phyloP scores from a whole-genome alignment of 164 flowering plant genomes.

The Piper longum region DNA sequence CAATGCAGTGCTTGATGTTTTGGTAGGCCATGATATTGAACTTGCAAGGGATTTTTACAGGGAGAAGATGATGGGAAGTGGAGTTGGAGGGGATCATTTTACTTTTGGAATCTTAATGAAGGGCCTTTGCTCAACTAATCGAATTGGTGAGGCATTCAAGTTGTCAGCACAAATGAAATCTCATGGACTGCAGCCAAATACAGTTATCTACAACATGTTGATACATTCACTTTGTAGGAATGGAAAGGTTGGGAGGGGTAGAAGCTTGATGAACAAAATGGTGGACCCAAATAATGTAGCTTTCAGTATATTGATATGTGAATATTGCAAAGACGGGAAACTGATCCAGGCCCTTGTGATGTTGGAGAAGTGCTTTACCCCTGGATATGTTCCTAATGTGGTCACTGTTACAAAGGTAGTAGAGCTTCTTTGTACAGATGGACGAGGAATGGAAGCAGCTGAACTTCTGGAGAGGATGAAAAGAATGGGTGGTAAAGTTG shows the following conservation, averaged over 20 bases:
- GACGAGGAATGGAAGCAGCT: slow-evolving; percentile 51
- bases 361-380: slow-evolving; percentile 52
- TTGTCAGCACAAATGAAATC: slow-evolving; percentile 56
- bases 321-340: slow-evolving; percentile 50
- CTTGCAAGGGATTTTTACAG: slow-evolving; percentile 71
- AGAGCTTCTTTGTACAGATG: slow-evolving; percentile 43
- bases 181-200: slow-evolving; percentile 31
- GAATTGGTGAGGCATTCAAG: slow-evolving; percentile 72
- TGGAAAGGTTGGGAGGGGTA: slow-evolving; percentile 74
- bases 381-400: slow-evolving; percentile 52
- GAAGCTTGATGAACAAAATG: slow-evolving; percentile 78
- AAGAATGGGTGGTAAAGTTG: slow-evolving; percentile 38
- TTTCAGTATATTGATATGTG: slow-evolving; percentile 58
- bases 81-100: slow-evolving; percentile 61
- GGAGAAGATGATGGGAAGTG: slow-evolving; percentile 59
- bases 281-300: slow-evolving; percentile 55
- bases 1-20: slow-evolving; percentile 69
- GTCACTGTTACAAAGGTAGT: slow-evolving; percentile 58
- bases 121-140: slow-evolving; percentile 76
- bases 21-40: slow-evolving; percentile 78
- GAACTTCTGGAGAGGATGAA: slow-evolving; percentile 61
- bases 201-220: slow-evolving; percentile 70
- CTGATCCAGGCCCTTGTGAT: slow-evolving; percentile 58
- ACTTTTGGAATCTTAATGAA: slow-evolving; percentile 86
- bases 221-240: slow-evolving; percentile 66